Percentiles rank a stretch among this genome's conserved stretches.
phyloP scores from a whole-genome alignment of 345 rosid genomes.

The Hypericum perforatum region DNA sequence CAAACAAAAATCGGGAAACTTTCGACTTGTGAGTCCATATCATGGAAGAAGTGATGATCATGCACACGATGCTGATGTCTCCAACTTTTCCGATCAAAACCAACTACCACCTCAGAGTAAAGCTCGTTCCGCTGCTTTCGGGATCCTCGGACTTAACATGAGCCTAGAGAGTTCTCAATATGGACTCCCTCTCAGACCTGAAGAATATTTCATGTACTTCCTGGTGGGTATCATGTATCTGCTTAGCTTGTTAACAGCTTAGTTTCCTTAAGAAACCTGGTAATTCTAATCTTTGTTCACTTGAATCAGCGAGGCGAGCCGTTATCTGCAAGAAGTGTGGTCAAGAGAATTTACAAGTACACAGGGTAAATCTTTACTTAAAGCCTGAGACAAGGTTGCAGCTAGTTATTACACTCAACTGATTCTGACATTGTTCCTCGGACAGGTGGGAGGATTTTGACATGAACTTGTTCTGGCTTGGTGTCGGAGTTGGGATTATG shows the following conservation, averaged over 20 bases:
- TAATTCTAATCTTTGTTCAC: background rate
- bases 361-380: conserved; percentile 25
- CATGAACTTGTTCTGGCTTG: conserved; percentile 49
- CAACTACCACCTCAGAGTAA: conserved; percentile 8
- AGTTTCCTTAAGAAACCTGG: background rate
- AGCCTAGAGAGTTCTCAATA: conserved; percentile 28
- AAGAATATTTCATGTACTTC: conserved; percentile 37
- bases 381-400: background rate
- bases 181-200: conserved; percentile 34
- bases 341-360: conserved; percentile 35
- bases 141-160: conserved; percentile 19
- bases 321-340: conserved; percentile 31
- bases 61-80: conserved; percentile 5
- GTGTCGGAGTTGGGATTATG: conserved; percentile 28
- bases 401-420: conserved; percentile 1
- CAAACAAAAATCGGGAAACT: conserved; percentile 3
- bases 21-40: conserved; percentile 2
- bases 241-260: background rate
- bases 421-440: conserved; percentile 11
- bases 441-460: conserved; percentile 40
- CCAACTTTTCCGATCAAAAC: conserved; percentile 3
- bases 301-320: conserved; percentile 48
- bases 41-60: conserved; percentile 6
- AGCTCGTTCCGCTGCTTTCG: conserved; percentile 9
- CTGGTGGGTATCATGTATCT: conserved; percentile 27